A percentile compares a stretch with the other conserved stretches of the same genome.
These are phyloP conservation scores for Geranomyces michiganensis DNA, from an alignment of 192 early-diverging fungal species.

Conservation along the genomic window DNA sequence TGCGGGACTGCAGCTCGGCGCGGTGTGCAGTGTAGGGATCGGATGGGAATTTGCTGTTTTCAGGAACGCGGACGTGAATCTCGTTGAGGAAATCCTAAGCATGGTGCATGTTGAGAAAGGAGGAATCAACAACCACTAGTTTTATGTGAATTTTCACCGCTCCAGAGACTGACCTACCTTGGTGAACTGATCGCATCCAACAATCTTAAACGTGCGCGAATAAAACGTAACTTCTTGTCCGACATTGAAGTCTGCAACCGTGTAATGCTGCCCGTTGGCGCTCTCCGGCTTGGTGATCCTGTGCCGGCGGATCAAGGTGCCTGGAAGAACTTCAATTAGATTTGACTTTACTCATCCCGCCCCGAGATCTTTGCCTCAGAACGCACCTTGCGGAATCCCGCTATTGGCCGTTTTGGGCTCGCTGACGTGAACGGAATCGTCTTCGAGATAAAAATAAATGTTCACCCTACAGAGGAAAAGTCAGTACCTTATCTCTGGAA, in stretches of 20 bases:
- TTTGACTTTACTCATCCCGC: no score
- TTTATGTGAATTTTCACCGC: background rate
- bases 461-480: conserved; percentile 45
- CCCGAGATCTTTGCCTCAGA: no score
- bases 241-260: conserved; percentile 59
- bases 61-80: conserved; percentile 41
- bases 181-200: conserved; percentile 66
- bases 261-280: conserved; percentile 56
- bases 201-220: conserved; percentile 61
- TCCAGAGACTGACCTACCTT: conserved; percentile 36
- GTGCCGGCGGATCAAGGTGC: conserved; percentile 61
- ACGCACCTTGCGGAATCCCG: conserved; percentile 62
- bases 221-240: conserved; percentile 62
- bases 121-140: background rate
- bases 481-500: no score
- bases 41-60: conserved; percentile 44
- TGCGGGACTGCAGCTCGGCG: conserved; percentile 46
- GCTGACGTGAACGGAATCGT: conserved; percentile 65
- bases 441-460: conserved; percentile 66
- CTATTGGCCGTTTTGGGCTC: conserved; percentile 61
- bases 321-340: conserved; percentile 10
- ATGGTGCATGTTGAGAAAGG: conserved; percentile 1
- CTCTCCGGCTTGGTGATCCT: conserved; percentile 50
- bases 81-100: conserved; percentile 44
- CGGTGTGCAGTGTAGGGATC: conserved; percentile 59